Evolutionary conservation across 176 grass and related monocot species (phyloP), one percentile per base, ranked within the genome.

Genomic region (Alloteropsis semialata): DNA sequence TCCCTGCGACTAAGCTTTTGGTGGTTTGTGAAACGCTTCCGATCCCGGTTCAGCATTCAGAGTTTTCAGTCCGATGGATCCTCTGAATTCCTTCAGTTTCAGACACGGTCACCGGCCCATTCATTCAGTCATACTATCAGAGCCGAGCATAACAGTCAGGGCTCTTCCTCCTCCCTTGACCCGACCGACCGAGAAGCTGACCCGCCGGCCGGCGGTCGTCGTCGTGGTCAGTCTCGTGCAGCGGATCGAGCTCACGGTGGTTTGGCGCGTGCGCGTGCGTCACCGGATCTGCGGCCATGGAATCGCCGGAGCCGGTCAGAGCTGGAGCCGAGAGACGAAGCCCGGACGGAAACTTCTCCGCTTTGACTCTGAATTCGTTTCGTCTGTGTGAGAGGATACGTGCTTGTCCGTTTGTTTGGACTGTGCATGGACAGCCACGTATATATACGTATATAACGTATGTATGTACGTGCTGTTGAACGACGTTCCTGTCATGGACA

Each of bases 151-250:
- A 56, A 45, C 36, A 32, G 32, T 14, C 1, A 41, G 11, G 39
- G 16, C 67, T 41, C 21, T 41, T 42, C 54, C 57, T 19, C 25
- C 25, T 12, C 54, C 24, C 36, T 48, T 71, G 51, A 71, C 38
- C 83, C 2, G 61, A 43, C 46, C 33, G 64, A 67, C 65, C 53
- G 9, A 7, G 21, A 10, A 24, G 34, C 18, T 17, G 51, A 39
- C 33, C 48, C 12, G 32, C 29, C 28, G 60, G 33, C 18, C 69
- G 12, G 28, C 36, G 46, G 34, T 27, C 72, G 70, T 22, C 37
- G 60, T 65, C 43, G 25, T 27, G 27, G 74, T 77, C 82, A 69
- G 45, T 46, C 72, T 30, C 24, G 24, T 84, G 54, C 57, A 74
- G 69, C 69, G 22, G 30, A 17, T 16, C 10, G 30, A 24, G 22